Percentiles rank a stretch among this genome's conserved stretches.
Conservation (phyloP, 306 rosid species). For the Acmispon strigosus region DNA sequence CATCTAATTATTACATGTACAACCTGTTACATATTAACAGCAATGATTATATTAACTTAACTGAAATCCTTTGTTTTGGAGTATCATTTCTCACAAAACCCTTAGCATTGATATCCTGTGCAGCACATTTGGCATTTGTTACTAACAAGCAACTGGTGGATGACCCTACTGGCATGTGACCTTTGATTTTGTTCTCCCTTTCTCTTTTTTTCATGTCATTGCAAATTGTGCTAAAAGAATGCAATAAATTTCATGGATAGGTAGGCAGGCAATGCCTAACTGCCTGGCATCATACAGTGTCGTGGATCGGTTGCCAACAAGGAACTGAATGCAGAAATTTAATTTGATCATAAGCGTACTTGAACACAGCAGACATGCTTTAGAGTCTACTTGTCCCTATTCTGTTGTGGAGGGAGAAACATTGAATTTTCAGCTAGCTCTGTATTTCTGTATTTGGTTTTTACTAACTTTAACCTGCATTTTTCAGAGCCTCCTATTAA, state of each 20-base stretch:
- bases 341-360: background rate
- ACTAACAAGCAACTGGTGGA: background rate
- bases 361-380: background rate
- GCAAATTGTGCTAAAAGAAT: background rate
- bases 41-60: background rate
- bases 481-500: slow-evolving; percentile 62
- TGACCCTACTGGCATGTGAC: background rate
- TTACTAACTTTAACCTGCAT: background rate
- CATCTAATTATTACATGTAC: background rate
- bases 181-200: background rate
- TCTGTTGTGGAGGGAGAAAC: background rate
- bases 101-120: background rate
- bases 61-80: background rate
- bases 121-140: background rate
- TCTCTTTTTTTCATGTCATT: background rate
- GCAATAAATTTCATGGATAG: background rate
- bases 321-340: background rate
- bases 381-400: background rate
- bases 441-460: background rate
- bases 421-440: background rate
- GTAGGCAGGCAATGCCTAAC: no score
- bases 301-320: background rate
- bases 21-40: background rate
- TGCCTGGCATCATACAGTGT: background rate
- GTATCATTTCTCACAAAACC: background rate